Conservation (phyloP, 352 stramenopile genomes). For the Globisporangium emineosum region DNA sequence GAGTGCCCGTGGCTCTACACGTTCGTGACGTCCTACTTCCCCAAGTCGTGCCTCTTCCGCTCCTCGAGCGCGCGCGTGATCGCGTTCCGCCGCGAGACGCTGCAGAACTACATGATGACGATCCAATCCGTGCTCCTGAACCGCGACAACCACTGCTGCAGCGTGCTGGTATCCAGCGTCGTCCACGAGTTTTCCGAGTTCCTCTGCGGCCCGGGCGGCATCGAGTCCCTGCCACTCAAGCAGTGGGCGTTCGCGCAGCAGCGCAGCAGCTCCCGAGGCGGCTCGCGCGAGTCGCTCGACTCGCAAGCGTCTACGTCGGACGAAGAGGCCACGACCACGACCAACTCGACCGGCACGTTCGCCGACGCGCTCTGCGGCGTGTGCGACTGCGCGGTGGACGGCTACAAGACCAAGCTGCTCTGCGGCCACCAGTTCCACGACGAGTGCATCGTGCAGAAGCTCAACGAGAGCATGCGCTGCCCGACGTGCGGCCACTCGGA, state of each 20-base stretch:
- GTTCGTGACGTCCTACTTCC: constrained; percentile 48
- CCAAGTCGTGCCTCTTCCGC: constrained; percentile 35
- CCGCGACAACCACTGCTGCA: constrained; percentile 31
- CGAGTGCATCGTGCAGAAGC: constrained; percentile 38
- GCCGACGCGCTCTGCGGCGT: constrained; percentile 17
- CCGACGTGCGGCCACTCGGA: constrained; percentile 25
- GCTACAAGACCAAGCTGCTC: constrained; percentile 23
- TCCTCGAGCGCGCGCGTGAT: constrained; percentile 28
- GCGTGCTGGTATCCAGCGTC: constrained; percentile 25
- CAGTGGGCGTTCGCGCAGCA: constrained; percentile 27
- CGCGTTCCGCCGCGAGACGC: constrained; percentile 29
- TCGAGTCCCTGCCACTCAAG: constrained; percentile 23
- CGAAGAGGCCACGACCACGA: constrained; percentile 17
- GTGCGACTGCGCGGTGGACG: constrained; percentile 19
- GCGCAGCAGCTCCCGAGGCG: constrained; percentile 11
- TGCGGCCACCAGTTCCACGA: constrained; percentile 53
- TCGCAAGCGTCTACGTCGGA: constrained; percentile 21
- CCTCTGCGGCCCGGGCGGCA: constrained; percentile 16
- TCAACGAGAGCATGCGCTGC: constrained; percentile 42
- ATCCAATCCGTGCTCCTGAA: constrained; percentile 31
- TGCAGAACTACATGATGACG: constrained; percentile 36
- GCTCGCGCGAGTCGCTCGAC: constrained; percentile 18
- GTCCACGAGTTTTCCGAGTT: constrained; percentile 28
- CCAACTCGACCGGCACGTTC: constrained; percentile 1
- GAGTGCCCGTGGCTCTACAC: constrained; percentile 50